Conservation (phyloP, 768 basidiomycete species). For the Tulasnella sp. region DNA sequence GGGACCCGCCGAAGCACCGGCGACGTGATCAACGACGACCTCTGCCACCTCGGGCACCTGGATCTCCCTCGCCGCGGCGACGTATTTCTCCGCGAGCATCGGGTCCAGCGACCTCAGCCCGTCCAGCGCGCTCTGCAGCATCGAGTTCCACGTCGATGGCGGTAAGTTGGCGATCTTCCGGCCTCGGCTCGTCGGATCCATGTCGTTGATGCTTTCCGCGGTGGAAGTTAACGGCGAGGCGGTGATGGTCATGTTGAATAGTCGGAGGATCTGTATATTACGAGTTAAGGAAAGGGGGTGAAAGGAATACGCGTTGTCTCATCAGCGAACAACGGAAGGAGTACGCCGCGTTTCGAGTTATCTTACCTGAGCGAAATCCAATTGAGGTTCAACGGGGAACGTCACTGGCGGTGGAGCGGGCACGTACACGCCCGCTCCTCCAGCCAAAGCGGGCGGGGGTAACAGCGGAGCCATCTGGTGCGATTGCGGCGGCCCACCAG, state of each 20-base stretch:
- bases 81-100: constrained; percentile 16
- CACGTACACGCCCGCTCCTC: background rate
- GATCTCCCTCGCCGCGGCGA: background rate
- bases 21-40: background rate
- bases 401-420: background rate
- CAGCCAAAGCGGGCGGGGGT: background rate
- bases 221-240: background rate
- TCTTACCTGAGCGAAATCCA: background rate
- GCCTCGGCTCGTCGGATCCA: background rate
- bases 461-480: background rate
- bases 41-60: background rate
- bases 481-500: background rate
- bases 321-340: background rate
- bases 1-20: background rate
- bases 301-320: too few relatives aligned
- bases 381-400: background rate
- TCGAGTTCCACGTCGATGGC: constrained; percentile 2
- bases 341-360: background rate
- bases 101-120: constrained; percentile 24
- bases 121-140: constrained; percentile 22
- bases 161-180: background rate
- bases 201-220: background rate
- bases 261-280: background rate
- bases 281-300: background rate
- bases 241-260: constrained; percentile 10